phyloP scores from a whole-genome alignment of 257 asterid genomes.

The Solanum gracilifrons region DNA sequence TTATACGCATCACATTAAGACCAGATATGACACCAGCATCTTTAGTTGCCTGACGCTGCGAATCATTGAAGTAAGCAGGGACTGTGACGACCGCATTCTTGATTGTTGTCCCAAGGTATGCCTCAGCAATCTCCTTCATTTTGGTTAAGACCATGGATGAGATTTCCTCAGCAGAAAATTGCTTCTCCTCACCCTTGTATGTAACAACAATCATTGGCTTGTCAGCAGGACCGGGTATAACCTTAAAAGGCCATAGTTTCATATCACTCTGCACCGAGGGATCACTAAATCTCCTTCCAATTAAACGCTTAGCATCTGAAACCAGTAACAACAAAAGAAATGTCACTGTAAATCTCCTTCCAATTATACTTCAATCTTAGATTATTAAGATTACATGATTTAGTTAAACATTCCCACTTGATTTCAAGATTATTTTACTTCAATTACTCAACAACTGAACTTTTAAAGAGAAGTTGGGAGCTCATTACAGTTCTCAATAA shows the following conservation, averaged over 20 bases:
- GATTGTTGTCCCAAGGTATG: conserved; percentile 9
- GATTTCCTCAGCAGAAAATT: conserved; percentile 19
- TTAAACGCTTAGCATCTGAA: not conserved
- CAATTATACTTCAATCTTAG: not conserved
- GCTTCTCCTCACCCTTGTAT: conserved; percentile 18
- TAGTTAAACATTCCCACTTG: not conserved
- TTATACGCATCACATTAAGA: conserved; percentile 18
- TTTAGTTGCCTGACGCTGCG: conserved; percentile 15
- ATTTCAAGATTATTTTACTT: not conserved
- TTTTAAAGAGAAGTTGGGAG: not conserved
- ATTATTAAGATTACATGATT: not conserved
- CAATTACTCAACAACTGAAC: not conserved
- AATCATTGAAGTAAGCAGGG: conserved; percentile 19
- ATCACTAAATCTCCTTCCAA: not conserved
- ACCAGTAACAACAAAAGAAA: too few relatives aligned
- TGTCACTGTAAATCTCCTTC: not conserved
- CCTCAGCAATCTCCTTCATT: conserved; percentile 21
- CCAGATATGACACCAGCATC: conserved; percentile 20
- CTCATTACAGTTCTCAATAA: not conserved
- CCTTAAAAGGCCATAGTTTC: not conserved
- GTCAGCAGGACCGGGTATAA: conserved; percentile 7
- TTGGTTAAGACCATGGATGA: conserved; percentile 17
- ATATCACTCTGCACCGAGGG: not conserved
- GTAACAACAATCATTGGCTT: conserved; percentile 16
- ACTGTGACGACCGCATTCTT: conserved; percentile 20